A percentile compares a stretch with the other conserved stretches of the same genome.
Conservation (phyloP, 1,284 basidiomycete genomes). For the Sporisorium exsertum region DNA sequence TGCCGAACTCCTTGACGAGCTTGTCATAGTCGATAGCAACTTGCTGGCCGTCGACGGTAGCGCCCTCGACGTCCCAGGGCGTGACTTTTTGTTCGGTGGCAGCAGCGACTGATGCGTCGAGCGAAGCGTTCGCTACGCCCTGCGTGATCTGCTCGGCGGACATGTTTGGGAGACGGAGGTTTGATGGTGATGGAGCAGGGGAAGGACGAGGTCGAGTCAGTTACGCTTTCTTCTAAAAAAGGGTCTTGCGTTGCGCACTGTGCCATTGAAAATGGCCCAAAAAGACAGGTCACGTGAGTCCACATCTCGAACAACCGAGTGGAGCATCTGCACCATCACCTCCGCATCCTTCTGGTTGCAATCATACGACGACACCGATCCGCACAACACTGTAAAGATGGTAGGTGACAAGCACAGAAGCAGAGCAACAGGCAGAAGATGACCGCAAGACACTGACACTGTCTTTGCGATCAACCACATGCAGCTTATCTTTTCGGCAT, state of each 20-base stretch:
- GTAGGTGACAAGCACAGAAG: slow-evolving; percentile 11
- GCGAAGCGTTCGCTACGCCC: slow-evolving; percentile 49
- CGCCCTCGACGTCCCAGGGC: slow-evolving; percentile 97
- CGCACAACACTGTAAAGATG: slow-evolving; percentile 20
- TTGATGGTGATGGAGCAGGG: slow-evolving; percentile 6
- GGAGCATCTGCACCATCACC: slow-evolving; percentile 14
- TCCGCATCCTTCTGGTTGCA: slow-evolving; percentile 11
- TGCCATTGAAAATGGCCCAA: slow-evolving; percentile 6
- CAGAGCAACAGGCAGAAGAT: not conserved
- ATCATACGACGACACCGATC: not conserved
- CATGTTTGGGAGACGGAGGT: slow-evolving; percentile 7
- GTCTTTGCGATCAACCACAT: not conserved
- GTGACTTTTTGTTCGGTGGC: slow-evolving; percentile 82
- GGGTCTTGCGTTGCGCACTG: slow-evolving; percentile 12
- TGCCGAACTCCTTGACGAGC: slow-evolving; percentile 93
- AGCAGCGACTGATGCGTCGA: slow-evolving; percentile 39
- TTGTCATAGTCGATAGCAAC: slow-evolving; percentile 88
- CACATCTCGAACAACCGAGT: slow-evolving; percentile 10
- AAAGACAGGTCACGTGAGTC: slow-evolving; percentile 30
- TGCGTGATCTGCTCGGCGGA: slow-evolving; percentile 51
- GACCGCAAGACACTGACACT: slow-evolving; percentile 2
- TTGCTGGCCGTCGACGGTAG: slow-evolving; percentile 88
- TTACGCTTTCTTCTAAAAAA: slow-evolving; percentile 12
- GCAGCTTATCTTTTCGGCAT: slow-evolving; percentile 95
- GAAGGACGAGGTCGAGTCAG: slow-evolving; percentile 15